Base-by-base conservation (phyloP, 1,139 yeast genomes). In the Pichiaceae sp. region DNA sequence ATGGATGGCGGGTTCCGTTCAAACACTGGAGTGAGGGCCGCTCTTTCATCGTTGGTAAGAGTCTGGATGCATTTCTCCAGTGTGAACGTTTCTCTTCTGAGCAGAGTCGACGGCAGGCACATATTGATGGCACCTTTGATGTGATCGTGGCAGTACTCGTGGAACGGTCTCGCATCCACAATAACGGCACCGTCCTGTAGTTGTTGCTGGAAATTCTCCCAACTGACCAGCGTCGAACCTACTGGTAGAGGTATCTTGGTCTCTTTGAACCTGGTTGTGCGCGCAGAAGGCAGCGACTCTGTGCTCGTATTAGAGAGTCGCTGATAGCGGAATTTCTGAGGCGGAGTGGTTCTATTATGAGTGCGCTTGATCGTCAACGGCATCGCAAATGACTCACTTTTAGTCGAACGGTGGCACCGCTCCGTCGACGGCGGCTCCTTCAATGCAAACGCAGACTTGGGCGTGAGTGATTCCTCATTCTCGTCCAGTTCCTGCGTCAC, bases 41-140 rank as follows among this genome's bases (percentile, higher is more conserved):
- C 31, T 46, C 61, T 62, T 37, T 71, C 76, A 33, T 57, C 50
- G n/a, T 41, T 38, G 1, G 77, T 72, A 26, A 73, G 55, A 2
- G 78, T 69, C 34, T 68, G 68, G 19, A 73, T 60, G 45, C 78
- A 72, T 40, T 72, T 60, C 23, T 56, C 56, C 35, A 73, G 55
- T n/a, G 66, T 64, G 45, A 71, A 73, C 32, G 68, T 69, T 15
- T 64, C 49, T 38, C 79, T 56, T 47, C 66, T 71, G 36, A 73
- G 54, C 20, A 73, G 55, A 1, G 78, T 73, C 29, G 75, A 69
- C 2, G 78, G 78, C 26, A 72, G 56, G 43, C 78, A 71, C n/a
- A 73, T 59, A 46, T 73, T 73, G 35, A 73, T 57, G 4, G 78
- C 61, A 32, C 64, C 60, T 4, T 44, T 43, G n/a, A 73, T 49